Base-by-base conservation (phyloP, 176 grass and related monocot species). In the Thinopyrum elongatum region DNA sequence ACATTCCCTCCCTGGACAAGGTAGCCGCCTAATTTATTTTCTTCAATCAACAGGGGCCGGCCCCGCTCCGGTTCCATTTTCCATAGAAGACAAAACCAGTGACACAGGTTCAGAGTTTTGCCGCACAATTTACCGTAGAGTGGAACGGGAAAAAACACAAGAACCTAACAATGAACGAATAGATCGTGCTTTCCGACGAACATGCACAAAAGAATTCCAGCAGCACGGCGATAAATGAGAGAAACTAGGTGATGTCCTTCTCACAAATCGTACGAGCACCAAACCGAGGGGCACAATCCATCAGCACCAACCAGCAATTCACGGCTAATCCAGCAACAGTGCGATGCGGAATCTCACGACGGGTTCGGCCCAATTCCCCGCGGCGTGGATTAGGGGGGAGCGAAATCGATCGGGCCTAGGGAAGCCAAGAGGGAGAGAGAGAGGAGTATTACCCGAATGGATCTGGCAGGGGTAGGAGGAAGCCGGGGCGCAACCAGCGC, bases 381-480 rank as follows among this genome's bases (percentile, higher is more conserved):
- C 10, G 25, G 25, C 17, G 28, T 46, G 42, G 42, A 30, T n/a
- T 22, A 47, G 26, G 16, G 2, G 17, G 7, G 41, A 25, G 7
- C 19, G 6, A 29, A 44, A 13, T 26, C 19, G 28, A 84, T 61
- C 55, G 0, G 49, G 49, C 49, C 49, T 53, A 53, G 15, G 49
- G 16, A 53, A 53, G 49, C 49, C 49, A 53, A 53, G 67, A 14
- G 76, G 9, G 27, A 25, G n/a, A 46, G 28, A 55, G 74, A 22
- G 64, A 12, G 36, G 30, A 47, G 28, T 46, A 17, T 84, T 84
- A 84, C 82, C 82, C 2, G 55, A 58, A 14, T 22, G 58, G 82
- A 76, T 84, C 82, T 84, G n/a, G 31, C 16, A 28, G 14, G 29
- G 8, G 47, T 31, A 21, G 22, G 29, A 59, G 6, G 77, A 2